Evolutionary conservation across 2,329 filamentous ascomycete genomes (phyloP).

Genomic region (Venturiaceae sp.): DNA sequence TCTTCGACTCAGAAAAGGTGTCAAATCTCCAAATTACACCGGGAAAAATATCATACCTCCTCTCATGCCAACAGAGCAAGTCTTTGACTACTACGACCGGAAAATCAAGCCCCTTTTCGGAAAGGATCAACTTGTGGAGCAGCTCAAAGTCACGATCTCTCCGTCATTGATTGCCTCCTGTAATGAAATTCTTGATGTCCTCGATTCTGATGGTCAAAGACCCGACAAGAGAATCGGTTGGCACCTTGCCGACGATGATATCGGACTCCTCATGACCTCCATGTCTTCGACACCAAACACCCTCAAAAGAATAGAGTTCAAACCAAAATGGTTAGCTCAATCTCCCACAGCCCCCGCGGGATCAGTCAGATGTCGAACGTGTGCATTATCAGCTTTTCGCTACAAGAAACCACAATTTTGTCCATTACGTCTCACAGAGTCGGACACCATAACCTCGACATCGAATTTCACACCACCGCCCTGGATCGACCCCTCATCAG

Average conservation of each 20-base stretch:
- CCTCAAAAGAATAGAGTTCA: constrained; percentile 50
- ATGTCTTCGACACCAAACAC: constrained; percentile 44
- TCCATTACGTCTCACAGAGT: neutral
- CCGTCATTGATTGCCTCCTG: constrained; percentile 35
- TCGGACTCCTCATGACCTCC: constrained; percentile 63
- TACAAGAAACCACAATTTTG: constrained; percentile 10
- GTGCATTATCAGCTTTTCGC: constrained; percentile 44
- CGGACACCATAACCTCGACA: neutral
- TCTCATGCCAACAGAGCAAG: constrained; percentile 23
- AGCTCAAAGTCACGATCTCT: constrained; percentile 42
- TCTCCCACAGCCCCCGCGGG: constrained; percentile 58
- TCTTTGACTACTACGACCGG: constrained; percentile 33
- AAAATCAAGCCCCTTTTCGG: constrained; percentile 17
- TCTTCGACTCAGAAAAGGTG: constrained; percentile 52
- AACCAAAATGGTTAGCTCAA: constrained; percentile 76
- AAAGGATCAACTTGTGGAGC: constrained; percentile 35
- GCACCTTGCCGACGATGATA: constrained; percentile 45
- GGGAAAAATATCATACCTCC: neutral
- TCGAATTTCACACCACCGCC: neutral
- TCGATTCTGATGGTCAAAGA: constrained; percentile 37
- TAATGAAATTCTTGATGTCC: constrained; percentile 29
- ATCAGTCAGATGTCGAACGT: constrained; percentile 63
- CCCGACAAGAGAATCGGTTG: constrained; percentile 39
- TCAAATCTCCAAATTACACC: constrained; percentile 28
- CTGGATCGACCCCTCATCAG: neutral